Evolutionary conservation across 208 protist species (phyloP).

Genomic region (Angomonas deanei): DNA sequence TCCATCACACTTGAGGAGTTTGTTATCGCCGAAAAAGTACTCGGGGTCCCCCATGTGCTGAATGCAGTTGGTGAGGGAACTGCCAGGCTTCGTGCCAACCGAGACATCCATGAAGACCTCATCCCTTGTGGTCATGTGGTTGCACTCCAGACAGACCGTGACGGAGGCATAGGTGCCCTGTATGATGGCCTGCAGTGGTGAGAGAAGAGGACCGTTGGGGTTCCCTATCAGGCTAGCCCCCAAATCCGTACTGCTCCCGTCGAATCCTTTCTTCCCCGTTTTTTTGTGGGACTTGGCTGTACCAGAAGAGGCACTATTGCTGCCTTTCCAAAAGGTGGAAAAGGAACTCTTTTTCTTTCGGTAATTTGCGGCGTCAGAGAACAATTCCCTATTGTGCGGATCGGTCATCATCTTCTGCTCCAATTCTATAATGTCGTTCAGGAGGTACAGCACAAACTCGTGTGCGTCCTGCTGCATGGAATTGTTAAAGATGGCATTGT

Average conservation of each 20-base stretch:
- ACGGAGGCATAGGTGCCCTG: constrained; percentile 69
- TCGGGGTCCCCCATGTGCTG: constrained; percentile 69
- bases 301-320: background rate
- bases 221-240: background rate
- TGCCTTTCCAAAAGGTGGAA: constrained; percentile 21
- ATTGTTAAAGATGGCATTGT: constrained; percentile 70
- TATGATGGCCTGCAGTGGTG: constrained; percentile 70
- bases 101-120: constrained; percentile 86
- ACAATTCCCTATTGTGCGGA: constrained; percentile 50
- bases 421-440: constrained; percentile 80
- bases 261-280: background rate
- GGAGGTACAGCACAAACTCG: constrained; percentile 86
- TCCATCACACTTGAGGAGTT: constrained; percentile 73
- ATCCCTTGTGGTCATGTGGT: constrained; percentile 36
- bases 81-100: constrained; percentile 69
- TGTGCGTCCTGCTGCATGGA: constrained; percentile 88
- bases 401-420: constrained; percentile 68
- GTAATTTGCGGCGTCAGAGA: constrained; percentile 33
- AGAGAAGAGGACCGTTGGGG: constrained; percentile 11
- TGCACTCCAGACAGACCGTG: constrained; percentile 75
- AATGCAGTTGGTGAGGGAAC: constrained; percentile 75
- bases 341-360: constrained; percentile 33
- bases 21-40: constrained; percentile 71
- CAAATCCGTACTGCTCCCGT: background rate
- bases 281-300: no score